Conservation (phyloP, 495 filamentous ascomycete species). For the Pseudevernia furfuracea region DNA sequence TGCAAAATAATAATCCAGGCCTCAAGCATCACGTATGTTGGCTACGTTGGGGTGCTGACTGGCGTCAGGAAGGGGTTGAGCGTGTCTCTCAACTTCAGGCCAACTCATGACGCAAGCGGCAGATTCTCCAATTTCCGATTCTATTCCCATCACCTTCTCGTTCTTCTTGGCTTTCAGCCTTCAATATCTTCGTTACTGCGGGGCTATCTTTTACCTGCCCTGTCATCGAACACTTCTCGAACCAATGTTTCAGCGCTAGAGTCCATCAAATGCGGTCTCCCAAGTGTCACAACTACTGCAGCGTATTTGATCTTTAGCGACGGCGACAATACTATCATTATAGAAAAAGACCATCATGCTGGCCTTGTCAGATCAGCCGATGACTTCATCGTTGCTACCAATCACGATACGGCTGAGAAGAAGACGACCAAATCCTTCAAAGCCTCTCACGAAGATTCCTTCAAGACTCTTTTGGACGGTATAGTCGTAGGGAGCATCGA, state of each 20-base stretch:
- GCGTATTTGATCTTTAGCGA: slow-evolving; percentile 53
- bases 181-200: slow-evolving; percentile 50
- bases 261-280: slow-evolving; percentile 31
- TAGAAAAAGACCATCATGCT: slow-evolving; percentile 52
- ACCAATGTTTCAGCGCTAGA: slow-evolving; percentile 24
- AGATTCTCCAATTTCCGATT: slow-evolving; percentile 35
- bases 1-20: slow-evolving; percentile 27
- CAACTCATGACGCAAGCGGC: slow-evolving; percentile 42
- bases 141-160: slow-evolving; percentile 44
- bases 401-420: slow-evolving; percentile 39
- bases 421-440: slow-evolving; percentile 13
- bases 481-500: slow-evolving; percentile 22
- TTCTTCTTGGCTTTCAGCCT: slow-evolving; percentile 49
- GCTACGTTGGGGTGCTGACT: slow-evolving; percentile 56
- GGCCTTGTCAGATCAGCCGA: slow-evolving; percentile 35
- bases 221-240: background rate
- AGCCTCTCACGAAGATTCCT: background rate
- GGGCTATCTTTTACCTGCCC: slow-evolving; percentile 34
- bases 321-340: slow-evolving; percentile 35
- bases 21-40: slow-evolving; percentile 53
- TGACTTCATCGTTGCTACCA: slow-evolving; percentile 51
- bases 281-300: slow-evolving; percentile 40
- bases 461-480: slow-evolving; percentile 13
- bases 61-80: slow-evolving; percentile 50
- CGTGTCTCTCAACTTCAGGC: slow-evolving; percentile 57